Evolutionary conservation across 768 basidiomycete genomes (phyloP), one percentile per base, ranked within the genome.

Genomic region (Myochromella boudieri): DNA sequence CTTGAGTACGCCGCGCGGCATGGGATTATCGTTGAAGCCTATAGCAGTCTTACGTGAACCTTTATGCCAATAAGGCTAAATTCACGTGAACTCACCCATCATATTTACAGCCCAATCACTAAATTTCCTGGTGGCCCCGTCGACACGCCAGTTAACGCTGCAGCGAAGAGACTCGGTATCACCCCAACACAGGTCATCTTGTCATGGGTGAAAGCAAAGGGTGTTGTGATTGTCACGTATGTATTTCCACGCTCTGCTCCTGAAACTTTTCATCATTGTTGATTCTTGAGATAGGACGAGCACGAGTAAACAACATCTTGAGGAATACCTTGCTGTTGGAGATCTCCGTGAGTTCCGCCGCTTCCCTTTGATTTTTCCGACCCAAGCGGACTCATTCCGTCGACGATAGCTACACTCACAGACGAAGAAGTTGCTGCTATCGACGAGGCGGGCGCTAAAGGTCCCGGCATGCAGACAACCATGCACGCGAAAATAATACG

Each of bases 191-290:
- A 91, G 55, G 80, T 87, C 27, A 65, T 90, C 18, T 76, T 90
- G 41, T 65, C 76, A 1, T 91, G 88, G 87, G 80, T 80, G 1
- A 76, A 71, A 55, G 72, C 75, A 24, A 90, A 91, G 59, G 81
- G 81, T 24, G 78, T 71, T 1, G 77, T 81, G 5, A 77, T 87
- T 40, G 82, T 87, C 49, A 88, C 85, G 82, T 82, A 59, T 42
- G 76, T 65, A 26, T 34, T 21, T 32, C 25, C 32, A n/a, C 18
- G 25, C 21, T 26, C 18, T 11, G 38, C 22, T 34, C 5, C 17
- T 20, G 12, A 37, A 24, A 18, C 27, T 34, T 18, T 14, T 5
- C 33, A 10, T 20, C 24, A 26, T 25, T 27, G 7, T 22, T n/a
- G 22, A 11, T 15, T 22, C 11, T 14, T 21, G 21, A 20, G 43